Evolutionary conservation across 768 basidiomycete genomes (phyloP).

Genomic region (Inosperma sp.): DNA sequence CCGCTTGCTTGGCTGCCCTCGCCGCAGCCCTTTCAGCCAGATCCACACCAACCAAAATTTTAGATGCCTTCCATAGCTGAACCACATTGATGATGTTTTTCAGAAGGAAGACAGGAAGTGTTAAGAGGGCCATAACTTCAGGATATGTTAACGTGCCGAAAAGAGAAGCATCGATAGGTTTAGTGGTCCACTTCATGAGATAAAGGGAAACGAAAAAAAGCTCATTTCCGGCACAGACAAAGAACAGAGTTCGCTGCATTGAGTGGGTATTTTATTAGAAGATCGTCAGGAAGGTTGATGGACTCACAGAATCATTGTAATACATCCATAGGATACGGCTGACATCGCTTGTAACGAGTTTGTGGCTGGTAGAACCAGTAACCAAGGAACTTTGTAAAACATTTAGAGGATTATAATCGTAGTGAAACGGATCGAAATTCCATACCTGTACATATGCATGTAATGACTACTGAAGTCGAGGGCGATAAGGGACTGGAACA

Average conservation of each 20-base stretch:
- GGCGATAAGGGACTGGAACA: slow-evolving; percentile 93
- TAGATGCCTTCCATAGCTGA: slow-evolving; percentile 97
- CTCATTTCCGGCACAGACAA: slow-evolving; percentile 94
- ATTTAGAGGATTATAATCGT: slow-evolving; percentile 13
- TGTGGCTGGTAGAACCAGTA: slow-evolving; percentile 91
- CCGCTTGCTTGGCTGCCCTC: slow-evolving; percentile 36
- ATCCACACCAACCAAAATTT: slow-evolving; percentile 91
- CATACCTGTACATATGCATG: slow-evolving; percentile 99
- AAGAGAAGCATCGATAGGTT: slow-evolving; percentile 54
- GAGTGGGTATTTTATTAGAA: background rate
- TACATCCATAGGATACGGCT: slow-evolving; percentile 89
- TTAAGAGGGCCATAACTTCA: slow-evolving; percentile 58
- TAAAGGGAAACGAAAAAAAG: slow-evolving; percentile 94
- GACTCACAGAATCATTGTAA: slow-evolving; percentile 84
- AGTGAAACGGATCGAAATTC: slow-evolving; percentile 1
- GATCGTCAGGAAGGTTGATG: background rate
- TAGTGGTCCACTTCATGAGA: slow-evolving; percentile 79
- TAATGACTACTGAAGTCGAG: slow-evolving; percentile 98
- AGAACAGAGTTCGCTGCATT: slow-evolving; percentile 74
- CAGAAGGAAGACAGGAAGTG: slow-evolving; percentile 60
- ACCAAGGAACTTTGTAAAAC: slow-evolving; percentile 71
- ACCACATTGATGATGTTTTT: slow-evolving; percentile 96
- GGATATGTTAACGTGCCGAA: slow-evolving; percentile 63
- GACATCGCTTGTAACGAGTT: slow-evolving; percentile 87
- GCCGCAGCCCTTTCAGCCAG: slow-evolving; percentile 77